Conservation (phyloP, 2,329 filamentous ascomycete species). For the Apiospora marii region DNA sequence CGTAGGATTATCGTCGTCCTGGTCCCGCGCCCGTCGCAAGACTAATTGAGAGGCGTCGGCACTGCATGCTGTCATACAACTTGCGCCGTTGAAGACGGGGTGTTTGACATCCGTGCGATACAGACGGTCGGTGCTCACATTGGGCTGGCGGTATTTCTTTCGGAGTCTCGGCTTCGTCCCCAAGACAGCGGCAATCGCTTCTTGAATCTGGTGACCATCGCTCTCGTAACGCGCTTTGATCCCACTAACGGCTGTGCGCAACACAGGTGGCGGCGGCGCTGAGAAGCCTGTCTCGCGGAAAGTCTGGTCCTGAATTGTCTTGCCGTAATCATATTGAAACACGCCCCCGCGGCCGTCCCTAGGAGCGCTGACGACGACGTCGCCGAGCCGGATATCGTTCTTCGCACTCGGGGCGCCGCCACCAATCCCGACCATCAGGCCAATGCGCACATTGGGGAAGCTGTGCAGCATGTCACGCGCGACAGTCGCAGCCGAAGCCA, state of each 20-base stretch:
- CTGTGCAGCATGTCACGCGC: conserved; percentile 38
- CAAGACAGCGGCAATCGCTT: conserved; percentile 20
- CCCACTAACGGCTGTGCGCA: conserved; percentile 29
- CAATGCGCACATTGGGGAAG: conserved; percentile 39
- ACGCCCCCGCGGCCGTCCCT: conserved; percentile 34
- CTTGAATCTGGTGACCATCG: not conserved
- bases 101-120: not conserved
- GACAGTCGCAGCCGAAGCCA: conserved; percentile 35
- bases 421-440: conserved; percentile 45
- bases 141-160: not conserved
- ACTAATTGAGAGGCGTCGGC: not conserved
- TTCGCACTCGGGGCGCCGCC: conserved; percentile 33
- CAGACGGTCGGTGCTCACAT: not conserved
- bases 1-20: not conserved
- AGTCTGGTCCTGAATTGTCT: conserved; percentile 33
- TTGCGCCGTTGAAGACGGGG: not conserved
- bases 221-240: conserved; percentile 2
- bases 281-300: conserved; percentile 28
- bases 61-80: not conserved
- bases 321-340: conserved; percentile 45
- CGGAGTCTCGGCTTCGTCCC: not conserved
- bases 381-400: conserved; percentile 42
- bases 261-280: conserved; percentile 23
- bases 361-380: conserved; percentile 42
- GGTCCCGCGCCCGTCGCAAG: not conserved